Conservation (phyloP, 768 basidiomycete genomes). For the Amanita rimosa region DNA sequence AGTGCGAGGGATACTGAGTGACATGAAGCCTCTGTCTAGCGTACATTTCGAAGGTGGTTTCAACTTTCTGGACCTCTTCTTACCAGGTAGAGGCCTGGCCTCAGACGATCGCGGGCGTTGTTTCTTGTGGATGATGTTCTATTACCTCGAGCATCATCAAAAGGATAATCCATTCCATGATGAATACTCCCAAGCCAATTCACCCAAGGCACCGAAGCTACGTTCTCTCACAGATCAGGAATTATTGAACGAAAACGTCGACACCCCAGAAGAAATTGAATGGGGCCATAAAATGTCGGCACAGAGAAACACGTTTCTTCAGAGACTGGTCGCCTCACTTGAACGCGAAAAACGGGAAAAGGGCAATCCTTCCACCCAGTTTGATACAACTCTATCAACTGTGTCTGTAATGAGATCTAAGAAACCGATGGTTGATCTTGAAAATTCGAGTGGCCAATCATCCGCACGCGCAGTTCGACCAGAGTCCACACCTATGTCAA, state of each 20-base stretch:
- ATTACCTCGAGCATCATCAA: conserved; percentile 63
- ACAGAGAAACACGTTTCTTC: conserved; percentile 59
- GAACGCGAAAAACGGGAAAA: conserved; percentile 41
- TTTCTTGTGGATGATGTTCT: conserved; percentile 77
- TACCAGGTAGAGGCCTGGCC: conserved; percentile 55
- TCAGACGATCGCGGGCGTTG: conserved; percentile 65
- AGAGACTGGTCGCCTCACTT: conserved; percentile 48
- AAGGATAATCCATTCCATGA: conserved; percentile 69
- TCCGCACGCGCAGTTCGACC: background rate
- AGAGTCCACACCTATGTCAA: background rate
- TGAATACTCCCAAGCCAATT: conserved; percentile 41
- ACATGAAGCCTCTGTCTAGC: conserved; percentile 40
- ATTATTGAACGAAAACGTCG: conserved; percentile 58
- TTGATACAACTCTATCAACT: conserved; percentile 26
- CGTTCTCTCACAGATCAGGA: conserved; percentile 45
- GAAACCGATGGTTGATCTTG: background rate
- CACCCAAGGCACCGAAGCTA: conserved; percentile 55
- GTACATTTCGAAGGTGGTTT: conserved; percentile 65
- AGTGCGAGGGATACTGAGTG: conserved; percentile 4
- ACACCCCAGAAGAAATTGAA: conserved; percentile 64
- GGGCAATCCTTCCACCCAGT: conserved; percentile 21
- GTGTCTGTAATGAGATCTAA: conserved; percentile 1
- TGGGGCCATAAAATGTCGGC: conserved; percentile 71
- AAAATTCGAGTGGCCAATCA: background rate
- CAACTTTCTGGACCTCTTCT: conserved; percentile 79